These are phyloP conservation scores for Striga hermonthica DNA, from an alignment of 305 asterid genomes.

Conservation along the genomic window DNA sequence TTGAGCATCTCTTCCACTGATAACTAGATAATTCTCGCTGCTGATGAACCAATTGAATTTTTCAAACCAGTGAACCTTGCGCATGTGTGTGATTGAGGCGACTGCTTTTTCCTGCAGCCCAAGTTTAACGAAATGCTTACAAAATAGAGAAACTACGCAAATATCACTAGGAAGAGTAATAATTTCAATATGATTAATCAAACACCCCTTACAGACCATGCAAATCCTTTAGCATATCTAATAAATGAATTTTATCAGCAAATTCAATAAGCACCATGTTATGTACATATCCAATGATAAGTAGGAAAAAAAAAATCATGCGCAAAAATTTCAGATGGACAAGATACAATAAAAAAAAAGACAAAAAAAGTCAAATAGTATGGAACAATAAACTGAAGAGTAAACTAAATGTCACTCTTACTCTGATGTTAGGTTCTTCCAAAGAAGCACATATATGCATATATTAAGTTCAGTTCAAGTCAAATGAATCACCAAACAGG, in stretches of 20 bases:
- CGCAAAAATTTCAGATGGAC: conserved; percentile 8
- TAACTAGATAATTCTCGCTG: conserved; percentile 91
- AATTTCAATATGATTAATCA: conserved; percentile 21
- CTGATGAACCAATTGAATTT: conserved; percentile 97
- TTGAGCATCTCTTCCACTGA: conserved; percentile 96
- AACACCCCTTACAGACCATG: conserved; percentile 2
- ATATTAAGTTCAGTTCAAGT: neutral
- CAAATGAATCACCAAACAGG: neutral
- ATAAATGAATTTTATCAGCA: conserved; percentile 14
- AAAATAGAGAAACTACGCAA: conserved; percentile 17
- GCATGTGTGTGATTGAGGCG: conserved; percentile 91
- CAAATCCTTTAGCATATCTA: conserved; percentile 10
- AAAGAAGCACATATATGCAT: conserved; percentile 5
- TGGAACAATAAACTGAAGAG: neutral
- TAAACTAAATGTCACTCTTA: conserved; percentile 13
- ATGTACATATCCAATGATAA: neutral
- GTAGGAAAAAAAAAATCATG: conserved; percentile 4
- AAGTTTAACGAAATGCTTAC: conserved; percentile 24
- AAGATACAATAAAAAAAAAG: conserved; percentile 13
- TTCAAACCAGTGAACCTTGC: conserved; percentile 99
- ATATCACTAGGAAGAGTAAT: conserved; percentile 13
- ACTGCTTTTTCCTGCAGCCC: conserved; percentile 81
- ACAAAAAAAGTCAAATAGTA: conserved; percentile 8
- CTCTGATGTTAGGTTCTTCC: conserved; percentile 4
- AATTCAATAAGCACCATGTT: conserved; percentile 7